A percentile compares a stretch with the other conserved stretches of the same genome.
phyloP scores from a whole-genome alignment of 345 rosid genomes.

The Dimocarpus longan region DNA sequence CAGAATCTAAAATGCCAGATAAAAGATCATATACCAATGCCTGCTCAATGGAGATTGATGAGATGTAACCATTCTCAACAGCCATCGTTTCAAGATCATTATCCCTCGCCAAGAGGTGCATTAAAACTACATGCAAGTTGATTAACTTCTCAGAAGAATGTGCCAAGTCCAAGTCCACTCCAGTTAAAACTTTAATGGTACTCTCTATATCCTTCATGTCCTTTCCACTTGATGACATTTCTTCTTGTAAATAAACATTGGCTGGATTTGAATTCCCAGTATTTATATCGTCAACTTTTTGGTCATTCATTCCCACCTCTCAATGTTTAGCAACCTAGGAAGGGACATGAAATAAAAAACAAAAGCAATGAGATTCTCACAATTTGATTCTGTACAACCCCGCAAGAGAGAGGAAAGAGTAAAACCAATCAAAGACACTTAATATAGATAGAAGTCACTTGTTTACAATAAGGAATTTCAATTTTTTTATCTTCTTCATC shows the following conservation, averaged over 20 bases:
- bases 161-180: conserved; percentile 55
- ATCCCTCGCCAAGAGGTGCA: conserved; percentile 76
- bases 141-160: conserved; percentile 61
- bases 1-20: conserved; percentile 75
- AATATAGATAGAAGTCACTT: neutral
- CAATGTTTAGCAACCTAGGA: conserved; percentile 19
- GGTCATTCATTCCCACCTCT: conserved; percentile 26
- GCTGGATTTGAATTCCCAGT: conserved; percentile 14
- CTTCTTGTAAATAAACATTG: conserved; percentile 23
- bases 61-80: conserved; percentile 34
- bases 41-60: conserved; percentile 57
- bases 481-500: neutral
- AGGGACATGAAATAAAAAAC: conserved; percentile 1
- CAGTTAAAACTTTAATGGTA: conserved; percentile 43
- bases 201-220: conserved; percentile 45
- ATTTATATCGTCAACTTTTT: neutral
- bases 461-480: neutral
- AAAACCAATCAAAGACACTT: conserved; percentile 4
- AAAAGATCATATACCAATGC: conserved; percentile 74
- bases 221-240: conserved; percentile 27
- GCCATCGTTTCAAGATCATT: conserved; percentile 54
- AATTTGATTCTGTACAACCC: neutral
- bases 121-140: conserved; percentile 67
- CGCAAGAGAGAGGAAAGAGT: neutral
- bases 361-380: neutral